Percentiles rank a stretch among this genome's conserved stretches.
These are phyloP conservation scores for Monosporascus cannonballus DNA, from an alignment of 2,329 filamentous ascomycete genomes.

Conservation along the genomic window DNA sequence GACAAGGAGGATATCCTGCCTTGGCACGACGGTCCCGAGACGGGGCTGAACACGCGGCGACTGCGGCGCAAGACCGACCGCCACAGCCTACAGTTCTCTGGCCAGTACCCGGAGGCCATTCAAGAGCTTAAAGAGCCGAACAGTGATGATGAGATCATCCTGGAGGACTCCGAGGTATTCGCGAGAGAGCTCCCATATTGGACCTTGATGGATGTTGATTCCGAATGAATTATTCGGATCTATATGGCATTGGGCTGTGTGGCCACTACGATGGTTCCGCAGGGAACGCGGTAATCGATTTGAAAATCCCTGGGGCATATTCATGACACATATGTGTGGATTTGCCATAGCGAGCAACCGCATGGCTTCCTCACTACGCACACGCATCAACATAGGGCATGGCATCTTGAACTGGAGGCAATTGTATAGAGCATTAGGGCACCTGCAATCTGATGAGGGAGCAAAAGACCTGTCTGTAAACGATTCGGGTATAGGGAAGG, in stretches of 20 bases:
- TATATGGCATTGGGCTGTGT: conserved; percentile 8
- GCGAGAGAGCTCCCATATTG: conserved; percentile 27
- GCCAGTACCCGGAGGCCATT: conserved; percentile 22
- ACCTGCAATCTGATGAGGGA: background rate
- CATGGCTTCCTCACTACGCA: background rate
- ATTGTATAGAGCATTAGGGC: background rate
- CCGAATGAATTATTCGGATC: conserved; percentile 12
- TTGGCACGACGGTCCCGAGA: conserved; percentile 19
- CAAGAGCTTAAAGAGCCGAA: conserved; percentile 28
- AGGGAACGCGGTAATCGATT: background rate
- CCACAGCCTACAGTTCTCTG: conserved; percentile 23
- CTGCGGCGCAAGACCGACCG: conserved; percentile 26
- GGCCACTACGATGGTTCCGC: background rate
- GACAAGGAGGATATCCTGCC: conserved; percentile 26
- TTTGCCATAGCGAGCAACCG: background rate
- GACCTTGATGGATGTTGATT: conserved; percentile 28
- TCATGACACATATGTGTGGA: background rate
- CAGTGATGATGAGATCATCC: conserved; percentile 25
- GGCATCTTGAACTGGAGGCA: background rate
- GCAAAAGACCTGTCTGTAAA: too few relatives aligned
- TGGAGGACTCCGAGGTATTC: conserved; percentile 23
- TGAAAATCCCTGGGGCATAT: background rate
- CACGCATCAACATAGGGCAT: background rate
- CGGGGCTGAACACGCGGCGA: conserved; percentile 17
- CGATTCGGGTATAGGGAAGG: too few relatives aligned